Evolutionary conservation across 1,284 basidiomycete genomes (phyloP), one percentile per base, ranked within the genome.

Genomic region (Exobasidium cylindrosporum): DNA sequence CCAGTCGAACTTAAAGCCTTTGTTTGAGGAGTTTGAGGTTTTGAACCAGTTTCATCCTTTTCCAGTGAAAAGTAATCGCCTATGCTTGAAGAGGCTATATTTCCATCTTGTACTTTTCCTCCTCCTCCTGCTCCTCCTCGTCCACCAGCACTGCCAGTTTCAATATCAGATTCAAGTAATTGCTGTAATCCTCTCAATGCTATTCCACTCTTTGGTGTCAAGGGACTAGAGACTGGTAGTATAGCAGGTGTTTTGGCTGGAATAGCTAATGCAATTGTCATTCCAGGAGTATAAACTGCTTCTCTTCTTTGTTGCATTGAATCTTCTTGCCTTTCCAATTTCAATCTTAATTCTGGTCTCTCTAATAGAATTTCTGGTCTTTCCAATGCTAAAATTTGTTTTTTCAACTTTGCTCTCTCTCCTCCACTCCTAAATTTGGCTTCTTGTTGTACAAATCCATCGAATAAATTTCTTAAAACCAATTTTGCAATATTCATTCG

Each of bases 381-480:
- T n/a, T 64, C 62, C 11, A 62, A 3, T 11, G 62, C 62, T n/a
- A 64, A 56, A 3, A 35, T 4, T 17, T 50, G 45, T 3, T 35
- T 26, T 1, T 17, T 4, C 40, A 64, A 23, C 14, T 13, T 13
- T 3, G 50, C 40, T 13, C 13, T 13, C 4, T 50, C n/a, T 13
- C 86, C 61, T n/a, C 43, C 35, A 40, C 35, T 54, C 4, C 77
- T 76, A 58, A 74, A 47, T 53, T 65, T n/a, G 47, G 64, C 60
- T 58, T 81, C 80, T 1, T 70, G 72, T 1, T 69, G 56, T 23
- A 61, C 69, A 63, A 73, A 66, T n/a, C 65, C 63, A 62, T 72
- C 67, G 55, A 81, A 80, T 10, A 81, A 67, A 26, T 74, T 76
- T 28, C 74, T 76, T 26, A 80, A 60, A 28, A 79, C 67, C 74